Evolutionary conservation across 148 eudicot genomes (phyloP), one percentile per base, ranked within the genome.

Genomic region (Limonium bicolor): DNA sequence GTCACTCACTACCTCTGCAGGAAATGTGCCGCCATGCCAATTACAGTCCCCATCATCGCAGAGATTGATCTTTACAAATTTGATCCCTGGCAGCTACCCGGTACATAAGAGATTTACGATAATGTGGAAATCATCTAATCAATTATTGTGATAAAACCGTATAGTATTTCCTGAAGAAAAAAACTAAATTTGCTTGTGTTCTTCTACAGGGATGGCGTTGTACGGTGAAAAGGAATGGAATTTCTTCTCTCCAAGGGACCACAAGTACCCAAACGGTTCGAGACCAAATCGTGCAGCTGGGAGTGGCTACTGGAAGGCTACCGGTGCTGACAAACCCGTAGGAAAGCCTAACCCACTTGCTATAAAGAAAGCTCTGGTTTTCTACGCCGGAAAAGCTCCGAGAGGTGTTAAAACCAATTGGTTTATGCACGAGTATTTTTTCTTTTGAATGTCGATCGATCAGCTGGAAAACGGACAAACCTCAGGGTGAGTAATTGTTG

Each of bases 221-320:
- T 41, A 54, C 14, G 70, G 70, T 27, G 70, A 65, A 31, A 65
- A 65, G 10, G 65, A 59, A 53, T 65, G 70, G 70, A 59, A 65
- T 28, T 65, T 65, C 20, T 65, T 65, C 34, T 46, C 65, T 20
- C 70, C 70, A 20, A 53, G 70, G 26, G 70, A 65, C 36, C 25
- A 65, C 3, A 65, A 65, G 53, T 65, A 65, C 31, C 70, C 70
- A 0, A 65, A 65, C 42, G 70, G 70, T 10, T 65, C 65, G 2
- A 58, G 70, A 41, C 70, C 70, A 19, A 65, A 65, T 19, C 42
- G 70, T 17, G 65, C 70, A 0, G 70, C 70, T 3, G 65, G 70
- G 6, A 27, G 60, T 0, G 70, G 70, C 1, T 65, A 65, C 52
- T 65, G 70, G 70, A 65, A 65, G 61, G 70, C 70, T 14, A 65